Evolutionary conservation across 2,329 filamentous ascomycete species (phyloP).

Genomic region (Trichoderma sp.): DNA sequence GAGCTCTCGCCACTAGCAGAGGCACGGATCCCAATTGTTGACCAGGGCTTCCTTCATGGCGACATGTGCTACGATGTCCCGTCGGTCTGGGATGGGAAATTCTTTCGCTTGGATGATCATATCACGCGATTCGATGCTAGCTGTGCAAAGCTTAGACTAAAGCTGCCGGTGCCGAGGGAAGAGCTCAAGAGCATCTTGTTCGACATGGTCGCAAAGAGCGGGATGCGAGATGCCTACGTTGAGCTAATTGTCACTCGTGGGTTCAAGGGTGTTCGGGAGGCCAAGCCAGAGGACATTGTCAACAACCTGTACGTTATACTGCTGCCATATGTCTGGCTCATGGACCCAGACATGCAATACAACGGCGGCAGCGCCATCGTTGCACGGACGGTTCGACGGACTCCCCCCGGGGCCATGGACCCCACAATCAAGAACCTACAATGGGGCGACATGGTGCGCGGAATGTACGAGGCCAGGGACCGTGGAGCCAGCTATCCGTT

Average conservation of each 20-base stretch:
- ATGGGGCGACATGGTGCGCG: constrained; percentile 17
- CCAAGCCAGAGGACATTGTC: constrained; percentile 9
- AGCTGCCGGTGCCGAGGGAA: background rate
- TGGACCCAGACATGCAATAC: constrained; percentile 3
- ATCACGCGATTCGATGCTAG: background rate
- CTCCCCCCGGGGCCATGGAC: constrained; percentile 10
- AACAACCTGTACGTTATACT: constrained; percentile 8
- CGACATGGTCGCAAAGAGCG: constrained; percentile 13
- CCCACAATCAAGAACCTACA: constrained; percentile 13
- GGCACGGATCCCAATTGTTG: constrained; percentile 5
- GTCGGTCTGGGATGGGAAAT: constrained; percentile 6
- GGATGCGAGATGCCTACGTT: constrained; percentile 8
- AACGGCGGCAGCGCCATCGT: constrained; percentile 4
- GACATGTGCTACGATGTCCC: constrained; percentile 11
- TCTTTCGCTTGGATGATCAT: constrained; percentile 13
- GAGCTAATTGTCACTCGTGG: constrained; percentile 1
- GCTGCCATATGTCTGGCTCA: constrained; percentile 8
- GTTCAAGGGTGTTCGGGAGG: background rate
- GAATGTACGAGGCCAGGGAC: constrained; percentile 6
- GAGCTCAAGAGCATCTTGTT: constrained; percentile 11
- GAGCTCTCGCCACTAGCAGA: constrained; percentile 2
- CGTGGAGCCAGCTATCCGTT: constrained; percentile 10
- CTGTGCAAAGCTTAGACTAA: background rate
- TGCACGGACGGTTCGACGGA: constrained; percentile 2
- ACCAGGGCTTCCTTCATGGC: constrained; percentile 13